Base-by-base conservation (phyloP, 2,329 filamentous ascomycete genomes). In the Simplicillium aogashimaense region DNA sequence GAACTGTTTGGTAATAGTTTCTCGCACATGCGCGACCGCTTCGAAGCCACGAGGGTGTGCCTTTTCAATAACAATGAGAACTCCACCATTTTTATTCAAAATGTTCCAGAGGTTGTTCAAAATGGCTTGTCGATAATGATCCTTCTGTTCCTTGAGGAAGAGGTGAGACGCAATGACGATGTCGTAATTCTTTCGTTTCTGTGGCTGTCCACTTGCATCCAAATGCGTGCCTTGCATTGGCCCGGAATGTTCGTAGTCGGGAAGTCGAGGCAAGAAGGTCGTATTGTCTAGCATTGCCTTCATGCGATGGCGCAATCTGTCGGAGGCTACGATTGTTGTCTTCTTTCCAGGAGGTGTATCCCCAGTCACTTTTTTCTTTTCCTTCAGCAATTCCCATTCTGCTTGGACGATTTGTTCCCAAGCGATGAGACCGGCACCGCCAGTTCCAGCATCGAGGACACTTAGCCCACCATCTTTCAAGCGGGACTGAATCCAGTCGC, bases 11-110 rank as follows among this genome's bases (percentile, higher is more conserved):
- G 97, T 69, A 1, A 98, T 66, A 44, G 85, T 78, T 33, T 88
- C 74, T 37, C 92, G 80, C 6, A 89, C 88, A 36, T 83, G 84
- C 10, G 87, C 90, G 32, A 98, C 78, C 12, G 86, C 85, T 58
- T 97, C 92, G 49, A 98, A 98, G 0, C 92, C 92, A 34, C 86
- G 78, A 11, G 88, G 86, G 11, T 94, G 77, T 0, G 88, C 92
- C 59, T 95, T 97, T 58, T 98, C 92, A 16, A 95, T 65, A 3
- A 97, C 63, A 37, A 97, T 76, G 4, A 98, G 70, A 12, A 98
- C 75, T 29, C 92, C 92, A 2, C 90, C 90, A 14, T 89, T 73
- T 2, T 84, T 84, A 39, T 84, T 86, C 4, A 95, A 69, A 38
- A 95, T 70, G 12, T 78, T 81, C 92, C 92, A 98, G 2, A 97